phyloP scores from a whole-genome alignment of 108 stramenopile genomes.

The Hondaea fermentalgiana region DNA sequence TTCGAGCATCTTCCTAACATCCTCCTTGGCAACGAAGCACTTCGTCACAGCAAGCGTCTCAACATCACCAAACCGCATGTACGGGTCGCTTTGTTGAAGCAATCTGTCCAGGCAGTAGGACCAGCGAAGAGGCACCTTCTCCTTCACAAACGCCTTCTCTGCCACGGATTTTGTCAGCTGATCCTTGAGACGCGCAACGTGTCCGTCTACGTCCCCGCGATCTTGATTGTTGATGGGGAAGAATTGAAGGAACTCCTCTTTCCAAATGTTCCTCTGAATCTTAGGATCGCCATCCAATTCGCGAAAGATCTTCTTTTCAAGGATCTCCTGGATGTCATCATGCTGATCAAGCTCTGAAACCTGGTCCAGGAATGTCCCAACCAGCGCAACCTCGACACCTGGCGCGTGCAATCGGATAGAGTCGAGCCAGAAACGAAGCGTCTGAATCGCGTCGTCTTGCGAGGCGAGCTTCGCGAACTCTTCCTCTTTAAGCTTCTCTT shows the following conservation, averaged over 20 bases:
- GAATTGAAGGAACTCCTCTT: neutral
- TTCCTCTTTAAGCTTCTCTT: neutral
- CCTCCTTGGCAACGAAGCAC: neutral
- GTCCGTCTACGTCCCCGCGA: neutral
- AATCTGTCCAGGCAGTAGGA: neutral
- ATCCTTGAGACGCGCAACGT: too few species aligned
- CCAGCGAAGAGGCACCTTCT: too few species aligned
- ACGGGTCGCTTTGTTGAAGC: neutral
- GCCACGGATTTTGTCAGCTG: too few species aligned
- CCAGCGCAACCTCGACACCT: neutral
- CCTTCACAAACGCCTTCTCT: too few species aligned
- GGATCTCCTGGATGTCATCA: neutral
- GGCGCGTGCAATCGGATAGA: neutral
- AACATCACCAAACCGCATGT: neutral
- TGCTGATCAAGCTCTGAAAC: neutral
- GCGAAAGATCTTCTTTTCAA: neutral
- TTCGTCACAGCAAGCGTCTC: neutral
- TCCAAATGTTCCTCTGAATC: neutral
- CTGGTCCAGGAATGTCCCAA: neutral
- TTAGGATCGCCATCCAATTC: neutral
- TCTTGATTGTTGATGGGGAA: neutral
- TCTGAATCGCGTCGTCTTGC: neutral
- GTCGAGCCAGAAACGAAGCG: neutral
- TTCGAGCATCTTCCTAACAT: neutral
- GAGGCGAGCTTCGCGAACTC: neutral